phyloP scores from a whole-genome alignment of 1,284 basidiomycete genomes.

The Erythrobasidium hasegawianum region DNA sequence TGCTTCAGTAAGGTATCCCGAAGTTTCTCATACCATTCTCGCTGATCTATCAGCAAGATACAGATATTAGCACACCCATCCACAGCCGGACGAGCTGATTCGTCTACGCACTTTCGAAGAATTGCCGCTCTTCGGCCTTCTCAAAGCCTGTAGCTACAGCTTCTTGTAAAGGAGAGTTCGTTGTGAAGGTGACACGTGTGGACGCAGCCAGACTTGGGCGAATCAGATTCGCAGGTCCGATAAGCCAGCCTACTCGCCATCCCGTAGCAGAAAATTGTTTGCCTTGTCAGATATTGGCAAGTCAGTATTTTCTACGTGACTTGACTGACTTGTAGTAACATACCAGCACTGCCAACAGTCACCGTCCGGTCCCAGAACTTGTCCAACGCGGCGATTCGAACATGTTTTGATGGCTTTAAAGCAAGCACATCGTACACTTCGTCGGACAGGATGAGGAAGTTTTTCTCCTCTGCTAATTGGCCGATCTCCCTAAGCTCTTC shows the following conservation, averaged over 20 bases:
- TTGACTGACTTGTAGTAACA: not conserved
- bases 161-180: conserved; percentile 58
- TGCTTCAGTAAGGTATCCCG: conserved; percentile 67
- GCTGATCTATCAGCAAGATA: conserved; percentile 54
- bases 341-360: conserved; percentile 64
- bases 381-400: conserved; percentile 83
- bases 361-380: conserved; percentile 78
- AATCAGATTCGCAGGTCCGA: conserved; percentile 80
- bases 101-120: conserved; percentile 60
- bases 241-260: conserved; percentile 95
- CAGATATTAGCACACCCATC: no score
- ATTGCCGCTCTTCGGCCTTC: conserved; percentile 65
- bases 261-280: conserved; percentile 93
- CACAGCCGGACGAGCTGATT: no score
- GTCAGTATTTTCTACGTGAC: not conserved
- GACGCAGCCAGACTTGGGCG: conserved; percentile 80
- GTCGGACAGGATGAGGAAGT: conserved; percentile 88
- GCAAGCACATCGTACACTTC: conserved; percentile 98
- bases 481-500: conserved; percentile 80
- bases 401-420: conserved; percentile 80
- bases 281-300: conserved; percentile 18
- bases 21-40: conserved; percentile 74
- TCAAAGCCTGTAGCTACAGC: conserved; percentile 83
- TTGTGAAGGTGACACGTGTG: conserved; percentile 89
- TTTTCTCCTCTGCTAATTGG: conserved; percentile 80